Conservation (phyloP, 1,139 yeast genomes). For the Meyerozyma carpophila region DNA sequence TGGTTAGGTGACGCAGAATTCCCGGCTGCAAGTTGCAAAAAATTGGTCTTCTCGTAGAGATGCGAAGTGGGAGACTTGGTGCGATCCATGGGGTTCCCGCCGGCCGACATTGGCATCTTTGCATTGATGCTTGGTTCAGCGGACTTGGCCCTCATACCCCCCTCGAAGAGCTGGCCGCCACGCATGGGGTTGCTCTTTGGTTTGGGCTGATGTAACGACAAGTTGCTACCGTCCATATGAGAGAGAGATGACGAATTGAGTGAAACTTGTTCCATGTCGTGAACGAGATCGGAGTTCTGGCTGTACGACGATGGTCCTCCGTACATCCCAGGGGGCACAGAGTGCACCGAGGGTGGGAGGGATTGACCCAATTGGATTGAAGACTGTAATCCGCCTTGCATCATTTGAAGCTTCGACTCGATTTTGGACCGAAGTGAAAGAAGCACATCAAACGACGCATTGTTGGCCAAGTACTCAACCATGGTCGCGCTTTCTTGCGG, state of each 20-base stretch:
- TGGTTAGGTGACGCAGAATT: slow-evolving; percentile 21
- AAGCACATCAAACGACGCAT: slow-evolving; percentile 43
- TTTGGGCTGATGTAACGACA: slow-evolving; percentile 6
- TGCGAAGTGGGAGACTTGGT: slow-evolving; percentile 42
- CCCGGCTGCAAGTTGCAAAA: slow-evolving; percentile 40
- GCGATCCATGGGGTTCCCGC: slow-evolving; percentile 20
- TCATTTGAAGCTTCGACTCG: background rate
- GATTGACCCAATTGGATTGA: background rate
- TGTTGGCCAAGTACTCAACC: slow-evolving; percentile 53
- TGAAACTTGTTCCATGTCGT: slow-evolving; percentile 25
- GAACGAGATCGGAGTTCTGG: slow-evolving; percentile 5
- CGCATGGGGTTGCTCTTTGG: slow-evolving; percentile 5
- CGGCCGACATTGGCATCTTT: slow-evolving; percentile 2
- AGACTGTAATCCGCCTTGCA: background rate
- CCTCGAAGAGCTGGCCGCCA: slow-evolving; percentile 1
- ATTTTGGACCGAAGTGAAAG: slow-evolving; percentile 33
- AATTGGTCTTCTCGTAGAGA: slow-evolving; percentile 40
- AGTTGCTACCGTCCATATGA: slow-evolving; percentile 2
- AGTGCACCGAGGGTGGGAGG: slow-evolving; percentile 1
- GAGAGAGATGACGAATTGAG: slow-evolving; percentile 7
- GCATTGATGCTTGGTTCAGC: slow-evolving; percentile 25
- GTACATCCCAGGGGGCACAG: background rate
- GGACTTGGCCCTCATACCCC: slow-evolving; percentile 29
- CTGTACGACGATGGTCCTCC: slow-evolving; percentile 8
- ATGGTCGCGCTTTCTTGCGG: slow-evolving; percentile 54